A percentile compares a stretch with the other conserved stretches of the same genome.
These are phyloP conservation scores for Rubia yunnanensis DNA, from an alignment of 257 asterid species.

Conservation along the genomic window DNA sequence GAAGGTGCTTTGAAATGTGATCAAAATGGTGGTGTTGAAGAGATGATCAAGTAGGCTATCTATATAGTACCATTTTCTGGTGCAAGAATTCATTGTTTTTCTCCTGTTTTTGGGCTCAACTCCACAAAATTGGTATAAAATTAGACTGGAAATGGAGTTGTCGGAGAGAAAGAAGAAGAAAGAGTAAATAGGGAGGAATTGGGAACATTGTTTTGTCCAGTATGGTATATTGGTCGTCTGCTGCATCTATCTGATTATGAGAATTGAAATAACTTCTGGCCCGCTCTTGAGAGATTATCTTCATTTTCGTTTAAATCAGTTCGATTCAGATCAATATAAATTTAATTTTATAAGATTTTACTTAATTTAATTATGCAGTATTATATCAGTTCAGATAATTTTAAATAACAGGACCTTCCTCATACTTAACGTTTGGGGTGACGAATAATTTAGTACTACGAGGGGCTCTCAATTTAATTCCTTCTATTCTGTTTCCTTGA, in stretches of 20 bases:
- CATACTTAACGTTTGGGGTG: background rate
- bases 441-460: background rate
- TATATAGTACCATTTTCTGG: no score
- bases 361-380: no score
- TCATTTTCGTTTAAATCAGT: no score
- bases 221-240: background rate
- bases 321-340: no score
- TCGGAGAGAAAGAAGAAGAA: background rate
- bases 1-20: slow-evolving; percentile 18
- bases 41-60: background rate
- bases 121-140: background rate
- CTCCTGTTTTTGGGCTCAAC: background rate
- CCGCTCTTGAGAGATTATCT: no score
- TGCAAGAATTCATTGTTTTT: background rate
- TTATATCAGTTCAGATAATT: no score
- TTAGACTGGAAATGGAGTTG: background rate
- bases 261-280: no score
- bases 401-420: no score
- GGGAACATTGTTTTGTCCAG: slow-evolving; percentile 14
- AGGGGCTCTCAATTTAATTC: background rate
- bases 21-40: slow-evolving; percentile 7
- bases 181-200: background rate
- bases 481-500: background rate
- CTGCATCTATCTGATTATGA: background rate
- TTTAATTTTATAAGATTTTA: no score